These are phyloP conservation scores for Chaetomidium leptoderma DNA, from an alignment of 495 filamentous ascomycete species.

Conservation along the genomic window DNA sequence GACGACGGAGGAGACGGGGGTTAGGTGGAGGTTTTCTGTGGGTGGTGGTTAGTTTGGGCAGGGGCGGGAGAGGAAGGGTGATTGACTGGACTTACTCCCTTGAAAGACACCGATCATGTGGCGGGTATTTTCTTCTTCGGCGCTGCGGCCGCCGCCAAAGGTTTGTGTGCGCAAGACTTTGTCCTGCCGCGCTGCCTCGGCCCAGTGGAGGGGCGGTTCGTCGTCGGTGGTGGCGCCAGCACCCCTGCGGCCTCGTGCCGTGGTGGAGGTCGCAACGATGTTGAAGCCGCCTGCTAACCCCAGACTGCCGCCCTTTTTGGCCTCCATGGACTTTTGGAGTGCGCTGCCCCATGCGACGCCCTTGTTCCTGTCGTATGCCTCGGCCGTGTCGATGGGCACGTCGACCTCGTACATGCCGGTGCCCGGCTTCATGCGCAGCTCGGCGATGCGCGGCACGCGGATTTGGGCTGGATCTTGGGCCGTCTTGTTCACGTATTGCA, in stretches of 20 bases:
- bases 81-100: constrained; percentile 35
- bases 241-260: constrained; percentile 19
- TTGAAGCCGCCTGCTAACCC: constrained; percentile 48
- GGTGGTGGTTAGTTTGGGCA: background rate
- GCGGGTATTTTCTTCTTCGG: constrained; percentile 34
- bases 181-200: constrained; percentile 42
- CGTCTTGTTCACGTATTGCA: constrained; percentile 43
- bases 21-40: constrained; percentile 46
- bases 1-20: constrained; percentile 43
- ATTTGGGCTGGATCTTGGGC: constrained; percentile 29
- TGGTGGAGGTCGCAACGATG: constrained; percentile 30
- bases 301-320: constrained; percentile 45
- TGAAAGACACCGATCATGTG: constrained; percentile 50
- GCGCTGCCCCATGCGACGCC: constrained; percentile 44
- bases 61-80: background rate
- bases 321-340: constrained; percentile 39
- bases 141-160: constrained; percentile 37
- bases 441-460: constrained; percentile 29
- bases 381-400: constrained; percentile 38
- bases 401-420: constrained; percentile 49
- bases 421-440: constrained; percentile 43
- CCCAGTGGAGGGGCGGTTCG: constrained; percentile 37
- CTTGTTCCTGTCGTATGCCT: constrained; percentile 46
- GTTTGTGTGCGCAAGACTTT: constrained; percentile 45
- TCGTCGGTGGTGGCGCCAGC: constrained; percentile 23